Evolutionary conservation across 23 red algal genomes (phyloP).

Genomic region (Pyropia yezoensis): DNA sequence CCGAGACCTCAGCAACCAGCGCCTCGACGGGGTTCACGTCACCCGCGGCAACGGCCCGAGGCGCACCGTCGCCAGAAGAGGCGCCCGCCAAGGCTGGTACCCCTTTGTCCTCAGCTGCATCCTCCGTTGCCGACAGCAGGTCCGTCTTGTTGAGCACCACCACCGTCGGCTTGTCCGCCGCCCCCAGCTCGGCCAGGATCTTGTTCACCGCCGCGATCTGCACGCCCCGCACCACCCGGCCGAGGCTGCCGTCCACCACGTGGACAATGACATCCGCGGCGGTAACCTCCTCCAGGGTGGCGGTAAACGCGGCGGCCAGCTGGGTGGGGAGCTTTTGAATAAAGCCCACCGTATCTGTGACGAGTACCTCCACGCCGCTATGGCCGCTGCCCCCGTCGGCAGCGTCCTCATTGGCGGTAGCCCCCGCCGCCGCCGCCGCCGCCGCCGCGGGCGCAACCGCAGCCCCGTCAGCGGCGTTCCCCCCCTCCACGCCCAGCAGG

Average conservation of each 20-base stretch:
- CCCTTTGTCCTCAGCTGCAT: background rate
- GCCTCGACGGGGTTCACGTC: background rate
- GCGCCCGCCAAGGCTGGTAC: conserved; percentile 9
- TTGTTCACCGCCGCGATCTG: conserved; percentile 64
- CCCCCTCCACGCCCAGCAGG: conserved; percentile 33
- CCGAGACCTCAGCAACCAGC: background rate
- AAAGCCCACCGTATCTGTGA: conserved; percentile 90
- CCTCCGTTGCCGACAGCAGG: conserved; percentile 18
- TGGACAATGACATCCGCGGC: conserved; percentile 90
- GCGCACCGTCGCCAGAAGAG: background rate
- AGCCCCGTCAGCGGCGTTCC: background rate
- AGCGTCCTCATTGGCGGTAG: background rate
- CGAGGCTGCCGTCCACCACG: conserved; percentile 66
- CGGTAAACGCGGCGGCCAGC: conserved; percentile 87
- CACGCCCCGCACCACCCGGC: conserved; percentile 14
- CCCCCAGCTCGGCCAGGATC: conserved; percentile 64
- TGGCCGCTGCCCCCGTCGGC: background rate
- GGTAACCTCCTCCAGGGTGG: conserved; percentile 88
- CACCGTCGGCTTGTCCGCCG: conserved; percentile 60
- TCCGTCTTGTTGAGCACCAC: conserved; percentile 85
- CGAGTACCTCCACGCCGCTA: conserved; percentile 1
- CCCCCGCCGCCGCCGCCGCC: background rate
- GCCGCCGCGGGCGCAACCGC: background rate
- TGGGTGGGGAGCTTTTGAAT: conserved; percentile 95
- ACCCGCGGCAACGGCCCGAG: background rate